A percentile compares a stretch with the other conserved stretches of the same genome.
Conservation (phyloP, 176 grass and related monocot genomes). For the Raddia guianensis region DNA sequence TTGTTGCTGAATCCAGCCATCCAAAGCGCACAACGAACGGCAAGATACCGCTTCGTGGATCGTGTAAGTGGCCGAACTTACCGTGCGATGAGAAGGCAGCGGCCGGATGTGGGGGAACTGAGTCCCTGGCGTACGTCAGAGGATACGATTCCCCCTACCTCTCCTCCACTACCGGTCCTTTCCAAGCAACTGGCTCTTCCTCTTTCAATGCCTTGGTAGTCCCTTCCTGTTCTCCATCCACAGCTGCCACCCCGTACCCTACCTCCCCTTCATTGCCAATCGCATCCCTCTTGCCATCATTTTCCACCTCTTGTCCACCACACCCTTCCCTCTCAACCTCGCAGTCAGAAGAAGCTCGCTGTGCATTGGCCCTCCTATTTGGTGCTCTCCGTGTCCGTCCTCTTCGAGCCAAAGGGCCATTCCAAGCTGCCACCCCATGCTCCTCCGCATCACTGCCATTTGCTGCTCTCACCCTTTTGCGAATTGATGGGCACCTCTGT, state of each 20-base stretch:
- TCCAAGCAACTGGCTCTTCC: conserved; percentile 4
- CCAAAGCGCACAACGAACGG: no score
- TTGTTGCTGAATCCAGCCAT: no score
- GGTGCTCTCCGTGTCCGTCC: conserved; percentile 1
- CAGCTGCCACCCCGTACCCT: conserved; percentile 20
- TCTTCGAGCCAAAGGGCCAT: conserved; percentile 20
- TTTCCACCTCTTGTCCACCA: conserved; percentile 29
- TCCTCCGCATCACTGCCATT: conserved; percentile 23
- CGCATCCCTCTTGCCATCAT: no score
- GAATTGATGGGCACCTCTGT: neutral
- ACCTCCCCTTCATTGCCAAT: neutral
- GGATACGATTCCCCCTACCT: no score
- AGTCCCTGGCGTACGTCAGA: no score
- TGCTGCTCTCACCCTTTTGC: neutral
- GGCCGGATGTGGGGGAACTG: no score
- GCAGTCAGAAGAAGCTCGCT: conserved; percentile 14
- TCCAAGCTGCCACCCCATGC: conserved; percentile 21
- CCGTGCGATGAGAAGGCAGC: no score
- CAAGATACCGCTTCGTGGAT: no score
- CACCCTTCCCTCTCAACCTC: conserved; percentile 22
- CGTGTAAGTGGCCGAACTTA: no score
- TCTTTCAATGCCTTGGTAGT: conserved; percentile 12
- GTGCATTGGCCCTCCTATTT: neutral
- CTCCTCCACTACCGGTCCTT: conserved; percentile 20
- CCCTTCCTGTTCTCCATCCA: conserved; percentile 21